phyloP scores from a whole-genome alignment of 1,139 yeast species.

The Pichia sp. region DNA sequence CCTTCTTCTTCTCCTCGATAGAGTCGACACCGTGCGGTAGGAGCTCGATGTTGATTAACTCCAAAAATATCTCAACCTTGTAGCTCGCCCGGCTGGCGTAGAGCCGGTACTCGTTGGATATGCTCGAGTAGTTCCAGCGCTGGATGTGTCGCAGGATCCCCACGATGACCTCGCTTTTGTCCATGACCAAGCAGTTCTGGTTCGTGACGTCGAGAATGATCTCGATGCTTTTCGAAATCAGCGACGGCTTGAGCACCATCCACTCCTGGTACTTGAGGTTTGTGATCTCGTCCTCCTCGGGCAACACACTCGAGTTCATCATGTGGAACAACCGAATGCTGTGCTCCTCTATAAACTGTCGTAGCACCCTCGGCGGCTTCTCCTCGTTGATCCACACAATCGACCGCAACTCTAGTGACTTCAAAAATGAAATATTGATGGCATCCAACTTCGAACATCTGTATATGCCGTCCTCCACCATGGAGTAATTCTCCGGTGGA shows the following conservation, averaged over 20 bases:
- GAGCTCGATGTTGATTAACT: slow-evolving; percentile 57
- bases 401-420: slow-evolving; percentile 55
- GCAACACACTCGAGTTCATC: slow-evolving; percentile 22
- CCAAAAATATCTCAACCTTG: slow-evolving; percentile 78
- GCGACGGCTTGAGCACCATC: slow-evolving; percentile 63
- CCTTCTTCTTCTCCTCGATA: slow-evolving; percentile 1
- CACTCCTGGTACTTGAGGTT: slow-evolving; percentile 45
- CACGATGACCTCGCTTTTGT: slow-evolving; percentile 72
- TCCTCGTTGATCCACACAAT: slow-evolving; percentile 67
- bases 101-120: slow-evolving; percentile 78
- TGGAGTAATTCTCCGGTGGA: slow-evolving; percentile 75
- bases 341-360: slow-evolving; percentile 43
- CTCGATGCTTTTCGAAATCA: slow-evolving; percentile 55
- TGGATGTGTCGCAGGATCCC: slow-evolving; percentile 79
- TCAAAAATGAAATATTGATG: slow-evolving; percentile 61
- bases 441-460: slow-evolving; percentile 57
- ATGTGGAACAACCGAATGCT: slow-evolving; percentile 43
- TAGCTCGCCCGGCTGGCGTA: slow-evolving; percentile 71
- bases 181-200: slow-evolving; percentile 71
- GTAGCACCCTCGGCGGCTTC: slow-evolving; percentile 55
- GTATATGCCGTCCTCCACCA: slow-evolving; percentile 70
- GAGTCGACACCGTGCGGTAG: slow-evolving; percentile 37
- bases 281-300: slow-evolving; percentile 25
- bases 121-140: slow-evolving; percentile 83
- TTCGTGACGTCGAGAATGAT: slow-evolving; percentile 55